Evolutionary conservation across 2,329 filamentous ascomycete genomes (phyloP), one percentile per base, ranked within the genome.

Genomic region (Aureobasidium sp.): DNA sequence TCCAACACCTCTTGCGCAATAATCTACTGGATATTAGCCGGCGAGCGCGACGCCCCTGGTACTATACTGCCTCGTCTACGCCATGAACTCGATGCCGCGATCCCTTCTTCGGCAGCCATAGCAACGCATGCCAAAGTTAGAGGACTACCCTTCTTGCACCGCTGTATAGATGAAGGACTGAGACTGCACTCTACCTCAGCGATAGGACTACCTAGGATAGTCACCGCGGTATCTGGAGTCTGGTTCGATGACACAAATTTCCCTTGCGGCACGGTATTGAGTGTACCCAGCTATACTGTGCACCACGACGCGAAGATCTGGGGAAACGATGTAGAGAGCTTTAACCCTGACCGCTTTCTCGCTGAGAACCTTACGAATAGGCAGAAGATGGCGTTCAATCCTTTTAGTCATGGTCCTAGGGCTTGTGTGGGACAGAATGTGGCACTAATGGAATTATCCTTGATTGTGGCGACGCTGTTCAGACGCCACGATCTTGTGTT

Each of bases 341-440:
- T 76, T 65, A 70, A 71, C 11, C 74, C 74, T 12, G 74, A 76
- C 63, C 67, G 73, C 6, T 75, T 72, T 69, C 45, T 69, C 11
- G 76, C 78, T 11, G 79, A 80, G 14, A 73, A 68, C 53, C 64
- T 73, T 12, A 72, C 71, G 2, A 70, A 71, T 60, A 69, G 64
- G 49, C 73, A 74, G 65, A 75, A 75, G 66, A 66, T 68, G 45
- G 68, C 69, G 0, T 77, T 76, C 63, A 75, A 75, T 50, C 73
- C 74, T 7, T 77, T 77, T 64, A 75, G 72, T 27, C 74, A 75
- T 61, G 75, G 74, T 1, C 74, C 75, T 8, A 68, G 75, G 15
- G 72, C 75, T n/a, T 77, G 75, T 62, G 73, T 77, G 35, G 75
- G 75, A 3, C 70, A 74, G 45, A 77, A 77, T 63, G 71, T 77